These are phyloP conservation scores for Mortierella sp. DNA, from an alignment of 371 early-diverging fungal species.

Conservation along the genomic window DNA sequence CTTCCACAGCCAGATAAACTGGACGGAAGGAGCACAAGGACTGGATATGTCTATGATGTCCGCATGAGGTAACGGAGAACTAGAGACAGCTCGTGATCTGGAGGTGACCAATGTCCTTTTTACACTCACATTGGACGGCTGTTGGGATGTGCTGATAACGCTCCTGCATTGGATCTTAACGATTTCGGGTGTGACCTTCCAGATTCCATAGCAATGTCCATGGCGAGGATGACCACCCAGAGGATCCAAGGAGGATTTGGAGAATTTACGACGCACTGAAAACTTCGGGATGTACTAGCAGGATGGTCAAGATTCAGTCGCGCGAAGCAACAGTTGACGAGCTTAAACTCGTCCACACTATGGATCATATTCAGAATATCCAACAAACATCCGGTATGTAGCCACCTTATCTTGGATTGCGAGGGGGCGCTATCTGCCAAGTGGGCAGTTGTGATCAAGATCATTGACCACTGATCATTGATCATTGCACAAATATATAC, in stretches of 20 bases:
- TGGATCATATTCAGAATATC: constrained; percentile 58
- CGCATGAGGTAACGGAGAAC: constrained; percentile 63
- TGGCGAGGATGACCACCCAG: constrained; percentile 73
- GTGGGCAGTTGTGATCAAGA: too few species aligned
- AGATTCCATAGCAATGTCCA: constrained; percentile 59
- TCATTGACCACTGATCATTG: not conserved
- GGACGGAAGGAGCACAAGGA: constrained; percentile 51
- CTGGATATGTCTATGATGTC: constrained; percentile 75
- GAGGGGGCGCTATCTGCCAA: too few species aligned
- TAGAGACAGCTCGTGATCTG: too few species aligned
- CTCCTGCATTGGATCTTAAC: too few species aligned
- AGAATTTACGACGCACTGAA: constrained; percentile 70
- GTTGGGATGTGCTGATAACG: not conserved
- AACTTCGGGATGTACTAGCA: constrained; percentile 58
- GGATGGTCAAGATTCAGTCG: constrained; percentile 64
- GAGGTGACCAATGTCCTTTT: constrained; percentile 34
- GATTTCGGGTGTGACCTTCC: constrained; percentile 6
- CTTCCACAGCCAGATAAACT: constrained; percentile 33
- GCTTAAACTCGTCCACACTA: constrained; percentile 70
- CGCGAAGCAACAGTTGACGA: constrained; percentile 66
- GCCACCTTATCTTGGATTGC: not conserved
- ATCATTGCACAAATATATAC: not conserved
- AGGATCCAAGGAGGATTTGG: constrained; percentile 78
- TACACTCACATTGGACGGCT: not conserved
- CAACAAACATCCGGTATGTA: constrained; percentile 55